A percentile compares a stretch with the other conserved stretches of the same genome.
These are phyloP conservation scores for Elaeis oleifera DNA, from an alignment of 202 grass and related monocot species.

Conservation along the genomic window DNA sequence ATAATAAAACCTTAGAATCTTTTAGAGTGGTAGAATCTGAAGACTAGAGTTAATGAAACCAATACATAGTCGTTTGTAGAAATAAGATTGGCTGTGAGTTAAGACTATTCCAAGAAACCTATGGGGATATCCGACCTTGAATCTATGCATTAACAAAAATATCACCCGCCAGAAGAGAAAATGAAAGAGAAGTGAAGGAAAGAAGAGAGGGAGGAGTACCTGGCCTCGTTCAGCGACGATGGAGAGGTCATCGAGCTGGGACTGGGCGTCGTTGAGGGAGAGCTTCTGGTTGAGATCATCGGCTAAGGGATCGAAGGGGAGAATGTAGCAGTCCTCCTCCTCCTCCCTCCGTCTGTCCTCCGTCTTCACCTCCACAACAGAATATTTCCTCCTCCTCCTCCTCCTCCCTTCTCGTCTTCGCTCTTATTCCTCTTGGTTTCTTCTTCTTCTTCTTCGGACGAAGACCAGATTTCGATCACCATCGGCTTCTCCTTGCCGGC, in stretches of 20 bases:
- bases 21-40: too few relatives aligned
- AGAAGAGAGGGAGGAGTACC: slow-evolving; percentile 20
- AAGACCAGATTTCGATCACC: slow-evolving; percentile 39
- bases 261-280: not conserved
- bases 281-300: slow-evolving; percentile 3
- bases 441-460: slow-evolving; percentile 16
- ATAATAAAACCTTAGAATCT: too few relatives aligned
- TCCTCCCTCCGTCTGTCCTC: slow-evolving; percentile 17
- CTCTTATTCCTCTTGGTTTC: not conserved
- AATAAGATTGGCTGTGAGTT: too few relatives aligned
- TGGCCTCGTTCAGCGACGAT: slow-evolving; percentile 59
- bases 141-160: too few relatives aligned
- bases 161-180: not conserved
- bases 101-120: too few relatives aligned
- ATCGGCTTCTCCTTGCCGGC: not conserved
- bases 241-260: slow-evolving; percentile 29
- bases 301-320: slow-evolving; percentile 32
- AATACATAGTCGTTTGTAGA: too few relatives aligned
- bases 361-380: slow-evolving; percentile 35
- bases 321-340: slow-evolving; percentile 64
- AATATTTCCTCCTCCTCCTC: slow-evolving; percentile 7
- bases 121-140: too few relatives aligned
- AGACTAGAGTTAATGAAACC: too few relatives aligned
- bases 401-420: not conserved
- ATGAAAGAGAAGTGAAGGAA: not conserved